Percentiles rank a stretch among this genome's conserved stretches.
Conservation (phyloP, 495 filamentous ascomycete species). For the Xylaria cubensis region DNA sequence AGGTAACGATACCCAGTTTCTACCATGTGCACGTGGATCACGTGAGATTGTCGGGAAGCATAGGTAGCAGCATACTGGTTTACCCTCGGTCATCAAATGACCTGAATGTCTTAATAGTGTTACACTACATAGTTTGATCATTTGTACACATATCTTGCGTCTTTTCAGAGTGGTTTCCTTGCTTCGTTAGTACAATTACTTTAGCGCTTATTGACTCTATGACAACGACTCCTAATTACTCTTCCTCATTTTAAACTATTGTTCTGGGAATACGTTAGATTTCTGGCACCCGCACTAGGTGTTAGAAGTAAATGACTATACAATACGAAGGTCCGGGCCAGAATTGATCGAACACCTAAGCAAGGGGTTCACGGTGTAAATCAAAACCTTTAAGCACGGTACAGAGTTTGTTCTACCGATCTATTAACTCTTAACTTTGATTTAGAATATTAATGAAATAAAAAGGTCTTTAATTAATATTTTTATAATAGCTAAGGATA, state of each 20-base stretch:
- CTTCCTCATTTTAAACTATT: not conserved
- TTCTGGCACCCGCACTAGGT: not conserved
- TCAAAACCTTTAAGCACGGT: too few relatives aligned
- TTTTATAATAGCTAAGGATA: too few relatives aligned
- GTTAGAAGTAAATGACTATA: not conserved
- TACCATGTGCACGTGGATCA: not conserved
- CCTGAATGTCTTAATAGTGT: not conserved
- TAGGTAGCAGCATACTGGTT: not conserved
- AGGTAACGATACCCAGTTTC: slow-evolving; percentile 20
- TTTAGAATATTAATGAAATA: too few relatives aligned
- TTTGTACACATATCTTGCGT: not conserved
- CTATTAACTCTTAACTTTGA: too few relatives aligned
- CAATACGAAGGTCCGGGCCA: too few relatives aligned
- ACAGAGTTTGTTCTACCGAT: too few relatives aligned
- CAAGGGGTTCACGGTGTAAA: too few relatives aligned
- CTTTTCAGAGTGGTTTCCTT: not conserved
- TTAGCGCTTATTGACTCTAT: not conserved
- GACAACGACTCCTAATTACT: not conserved
- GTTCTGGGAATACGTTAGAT: not conserved
- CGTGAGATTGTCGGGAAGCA: slow-evolving; percentile 3
- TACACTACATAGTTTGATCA: not conserved
- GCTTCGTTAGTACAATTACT: not conserved
- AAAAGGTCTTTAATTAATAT: too few relatives aligned
- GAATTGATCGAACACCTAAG: too few relatives aligned
- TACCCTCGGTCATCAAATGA: not conserved